Evolutionary conservation across 2,329 filamentous ascomycete genomes (phyloP), one percentile per base, ranked within the genome.

Genomic region (Neofusicoccum ribis): DNA sequence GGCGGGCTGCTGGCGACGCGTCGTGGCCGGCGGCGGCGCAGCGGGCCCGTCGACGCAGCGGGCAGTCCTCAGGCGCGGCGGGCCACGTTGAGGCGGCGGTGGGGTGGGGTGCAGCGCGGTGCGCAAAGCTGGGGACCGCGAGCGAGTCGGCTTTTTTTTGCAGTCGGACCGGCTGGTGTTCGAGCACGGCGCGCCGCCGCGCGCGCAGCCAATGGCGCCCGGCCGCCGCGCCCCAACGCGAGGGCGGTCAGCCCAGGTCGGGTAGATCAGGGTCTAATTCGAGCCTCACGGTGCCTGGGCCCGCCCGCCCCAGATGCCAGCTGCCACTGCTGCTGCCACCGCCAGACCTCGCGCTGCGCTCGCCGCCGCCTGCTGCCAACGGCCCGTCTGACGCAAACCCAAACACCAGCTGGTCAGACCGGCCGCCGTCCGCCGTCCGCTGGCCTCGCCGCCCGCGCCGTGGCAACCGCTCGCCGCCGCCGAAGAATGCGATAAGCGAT

Each of bases 181-280:
- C 56, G 23, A 23, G 23, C 23, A 23, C 23, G 23, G 23, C 23
- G 23, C 23, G 23, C 23, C 23, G 23, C 41, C 41, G 56, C 41
- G n/a, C 47, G 31, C 14, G 15, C 39, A 17, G 56, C 56, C 56
- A 60, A 60, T 60, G 12, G 31, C 39, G 15, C 39, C 14, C 20
- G 23, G 7, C 39, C 5, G 23, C 4, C 9, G 5, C 14, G 9
- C 6, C 41, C 39, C 52, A 43, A 34, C 23, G 39, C 54, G 39
- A n/a, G 43, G 54, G 54, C 56, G 41, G 56, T 60, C 56, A 37
- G 17, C 43, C n/a, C n/a, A 36, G 41, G 43, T 47, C 56, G 56
- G 56, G 56, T 60, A 60, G 56, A 60, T 60, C 56, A 60, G 56
- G 56, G 56, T 60, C 56, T 60, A 46, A 47, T 60, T 60, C 41